Conservation (phyloP, 1,284 basidiomycete species). For the Irpex sp. region DNA sequence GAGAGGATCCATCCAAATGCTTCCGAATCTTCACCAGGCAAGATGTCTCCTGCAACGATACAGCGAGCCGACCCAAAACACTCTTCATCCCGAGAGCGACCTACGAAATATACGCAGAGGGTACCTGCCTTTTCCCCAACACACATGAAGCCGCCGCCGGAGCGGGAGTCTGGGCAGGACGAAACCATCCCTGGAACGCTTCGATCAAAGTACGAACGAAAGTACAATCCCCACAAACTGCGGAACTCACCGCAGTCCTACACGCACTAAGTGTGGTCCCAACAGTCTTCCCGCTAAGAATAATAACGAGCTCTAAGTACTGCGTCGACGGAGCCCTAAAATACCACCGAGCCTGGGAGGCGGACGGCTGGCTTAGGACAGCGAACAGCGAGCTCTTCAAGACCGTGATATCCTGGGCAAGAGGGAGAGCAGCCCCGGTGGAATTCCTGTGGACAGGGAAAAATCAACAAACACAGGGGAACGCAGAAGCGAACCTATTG, state of each 20-base stretch:
- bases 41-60: neutral
- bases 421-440: slow-evolving; percentile 15
- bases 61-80: neutral
- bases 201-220: neutral
- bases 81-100: neutral
- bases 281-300: neutral
- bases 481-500: slow-evolving; percentile 19
- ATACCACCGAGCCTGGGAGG: slow-evolving; percentile 5
- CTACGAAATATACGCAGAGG: slow-evolving; percentile 6
- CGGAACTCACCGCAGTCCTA: neutral
- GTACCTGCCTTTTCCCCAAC: slow-evolving; percentile 8
- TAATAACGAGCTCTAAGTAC: slow-evolving; percentile 6
- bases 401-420: slow-evolving; percentile 10
- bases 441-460: slow-evolving; percentile 2
- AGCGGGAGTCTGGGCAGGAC: slow-evolving; percentile 19
- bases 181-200: slow-evolving; percentile 12
- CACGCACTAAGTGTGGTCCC: neutral
- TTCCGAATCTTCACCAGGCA: neutral
- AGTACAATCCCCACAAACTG: neutral
- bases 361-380: slow-evolving; percentile 8
- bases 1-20: neutral
- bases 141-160: slow-evolving; percentile 13
- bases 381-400: neutral
- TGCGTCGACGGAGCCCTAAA: neutral
- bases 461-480: slow-evolving; percentile 17